Conservation (phyloP, 164 flowering plant genomes). For the Warburgia ugandensis region DNA sequence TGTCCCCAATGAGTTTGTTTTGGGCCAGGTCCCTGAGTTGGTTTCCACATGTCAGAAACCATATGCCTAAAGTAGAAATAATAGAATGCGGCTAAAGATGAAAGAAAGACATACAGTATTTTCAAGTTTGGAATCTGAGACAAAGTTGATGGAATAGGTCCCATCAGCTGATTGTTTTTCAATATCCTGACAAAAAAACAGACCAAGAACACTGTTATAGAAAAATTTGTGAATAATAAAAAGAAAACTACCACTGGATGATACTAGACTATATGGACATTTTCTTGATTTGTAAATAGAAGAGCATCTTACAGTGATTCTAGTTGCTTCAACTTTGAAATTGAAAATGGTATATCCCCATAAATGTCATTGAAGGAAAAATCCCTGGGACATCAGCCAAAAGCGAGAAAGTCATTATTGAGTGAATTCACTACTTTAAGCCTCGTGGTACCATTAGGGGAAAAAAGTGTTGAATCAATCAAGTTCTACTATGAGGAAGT, state of each 20-base stretch:
- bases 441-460: too few species aligned
- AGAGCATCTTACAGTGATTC: constrained; percentile 59
- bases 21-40: constrained; percentile 94
- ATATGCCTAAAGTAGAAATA: too few species aligned
- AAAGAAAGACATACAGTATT: constrained; percentile 47
- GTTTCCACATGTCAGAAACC: too few species aligned
- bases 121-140: constrained; percentile 98
- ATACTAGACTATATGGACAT: too few species aligned
- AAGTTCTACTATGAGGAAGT: too few species aligned
- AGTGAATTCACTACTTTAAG: too few species aligned
- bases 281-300: too few species aligned
- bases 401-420: too few species aligned
- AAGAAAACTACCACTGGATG: not conserved
- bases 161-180: constrained; percentile 78
- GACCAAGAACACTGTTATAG: not conserved
- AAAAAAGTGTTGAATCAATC: too few species aligned
- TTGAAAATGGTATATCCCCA: constrained; percentile 84
- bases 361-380: constrained; percentile 59
- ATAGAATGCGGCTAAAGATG: too few species aligned
- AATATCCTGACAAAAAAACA: constrained; percentile 30
- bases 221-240: not conserved
- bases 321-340: constrained; percentile 77
- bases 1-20: constrained; percentile 79
- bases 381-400: constrained; percentile 34
- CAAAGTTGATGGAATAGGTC: constrained; percentile 91